Conservation (phyloP, 352 stramenopile genomes). For the Chrysophaeum taylorii region DNA sequence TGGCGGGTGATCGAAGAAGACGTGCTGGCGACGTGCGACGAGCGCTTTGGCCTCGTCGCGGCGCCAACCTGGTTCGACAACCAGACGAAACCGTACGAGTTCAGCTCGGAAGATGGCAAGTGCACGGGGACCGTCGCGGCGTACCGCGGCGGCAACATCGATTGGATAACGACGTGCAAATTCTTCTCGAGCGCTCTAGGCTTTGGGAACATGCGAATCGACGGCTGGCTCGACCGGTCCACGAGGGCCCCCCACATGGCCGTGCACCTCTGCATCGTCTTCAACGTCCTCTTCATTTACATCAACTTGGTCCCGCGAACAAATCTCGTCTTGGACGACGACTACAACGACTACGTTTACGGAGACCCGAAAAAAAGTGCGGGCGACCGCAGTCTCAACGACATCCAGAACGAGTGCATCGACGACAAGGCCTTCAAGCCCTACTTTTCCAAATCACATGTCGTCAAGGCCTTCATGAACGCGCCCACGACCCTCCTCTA, state of each 20-base stretch:
- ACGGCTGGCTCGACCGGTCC: too few species aligned
- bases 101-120: not conserved
- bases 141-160: too few species aligned
- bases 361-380: not conserved
- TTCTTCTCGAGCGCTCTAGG: too few species aligned
- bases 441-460: constrained; percentile 1
- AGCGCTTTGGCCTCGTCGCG: not conserved
- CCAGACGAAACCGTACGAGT: not conserved
- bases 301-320: too few species aligned
- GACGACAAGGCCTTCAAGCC: constrained; percentile 11
- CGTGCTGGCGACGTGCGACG: not conserved
- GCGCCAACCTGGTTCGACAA: not conserved
- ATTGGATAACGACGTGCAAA: too few species aligned
- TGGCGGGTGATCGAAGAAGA: not conserved
- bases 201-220: too few species aligned
- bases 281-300: too few species aligned
- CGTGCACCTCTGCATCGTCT: too few species aligned
- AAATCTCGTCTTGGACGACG: not conserved
- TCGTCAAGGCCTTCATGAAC: constrained; percentile 13
- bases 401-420: constrained; percentile 5
- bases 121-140: too few species aligned
- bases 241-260: too few species aligned
- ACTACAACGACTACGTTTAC: too few species aligned
- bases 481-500: constrained; percentile 11
- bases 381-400: not conserved